Evolutionary conservation across 1,284 basidiomycete genomes (phyloP).

Genomic region (Tilletiaria anomala): DNA sequence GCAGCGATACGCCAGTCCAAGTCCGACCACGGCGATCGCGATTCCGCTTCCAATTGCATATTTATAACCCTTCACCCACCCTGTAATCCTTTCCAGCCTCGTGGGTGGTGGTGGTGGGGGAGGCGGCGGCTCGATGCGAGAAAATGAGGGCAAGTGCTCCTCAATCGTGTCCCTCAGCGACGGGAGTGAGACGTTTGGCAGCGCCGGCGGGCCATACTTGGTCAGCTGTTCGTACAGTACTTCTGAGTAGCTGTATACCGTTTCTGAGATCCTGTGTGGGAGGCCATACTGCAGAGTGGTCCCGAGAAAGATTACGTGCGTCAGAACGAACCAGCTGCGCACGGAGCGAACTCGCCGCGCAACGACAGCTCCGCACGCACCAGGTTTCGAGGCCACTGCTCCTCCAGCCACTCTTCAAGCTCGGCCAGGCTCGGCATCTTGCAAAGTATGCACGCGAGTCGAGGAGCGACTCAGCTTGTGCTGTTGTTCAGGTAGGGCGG

Average conservation of each 20-base stretch:
- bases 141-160: too few species aligned
- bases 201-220: slow-evolving; percentile 16
- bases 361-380: background rate
- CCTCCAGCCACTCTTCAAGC: slow-evolving; percentile 29
- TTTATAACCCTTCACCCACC: slow-evolving; percentile 8
- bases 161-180: slow-evolving; percentile 12
- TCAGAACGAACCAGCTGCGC: background rate
- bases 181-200: slow-evolving; percentile 13
- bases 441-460: background rate
- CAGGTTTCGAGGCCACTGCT: background rate
- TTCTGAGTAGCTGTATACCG: slow-evolving; percentile 20
- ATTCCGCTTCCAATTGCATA: background rate
- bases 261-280: slow-evolving; percentile 18
- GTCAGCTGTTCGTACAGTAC: slow-evolving; percentile 21
- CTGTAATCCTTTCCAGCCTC: slow-evolving; percentile 4
- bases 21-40: background rate
- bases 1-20: background rate
- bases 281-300: slow-evolving; percentile 16
- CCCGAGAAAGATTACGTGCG: background rate
- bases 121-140: too few species aligned
- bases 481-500: too few species aligned
- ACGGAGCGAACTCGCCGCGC: background rate
- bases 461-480: too few species aligned
- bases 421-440: slow-evolving; percentile 26
- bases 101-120: slow-evolving; percentile 17